A percentile compares a stretch with the other conserved stretches of the same genome.
phyloP scores from a whole-genome alignment of 768 basidiomycete genomes.

The Macrolepiota dolichaula region DNA sequence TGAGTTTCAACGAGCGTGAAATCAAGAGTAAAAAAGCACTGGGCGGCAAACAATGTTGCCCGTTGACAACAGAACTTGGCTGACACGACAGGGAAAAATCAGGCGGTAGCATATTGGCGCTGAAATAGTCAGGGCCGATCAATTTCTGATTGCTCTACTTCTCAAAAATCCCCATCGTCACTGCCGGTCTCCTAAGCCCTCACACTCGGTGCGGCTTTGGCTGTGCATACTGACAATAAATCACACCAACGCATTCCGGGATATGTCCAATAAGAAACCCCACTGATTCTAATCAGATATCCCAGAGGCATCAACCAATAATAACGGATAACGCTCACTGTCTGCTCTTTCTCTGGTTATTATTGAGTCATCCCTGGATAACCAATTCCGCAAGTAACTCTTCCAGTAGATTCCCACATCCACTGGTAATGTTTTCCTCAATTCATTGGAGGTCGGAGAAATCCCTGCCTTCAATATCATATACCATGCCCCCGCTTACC shows the following conservation, averaged over 20 bases:
- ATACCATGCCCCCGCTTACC: not conserved
- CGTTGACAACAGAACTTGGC: not conserved
- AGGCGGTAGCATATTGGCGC: not conserved
- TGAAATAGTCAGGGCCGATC: not conserved
- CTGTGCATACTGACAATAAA: too few species aligned
- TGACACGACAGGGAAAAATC: not conserved
- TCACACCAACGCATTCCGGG: too few species aligned
- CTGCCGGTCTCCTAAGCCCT: too few species aligned
- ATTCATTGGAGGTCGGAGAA: not conserved
- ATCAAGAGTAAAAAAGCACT: slow-evolving; percentile 1
- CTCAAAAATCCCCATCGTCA: too few species aligned
- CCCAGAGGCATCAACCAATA: not conserved
- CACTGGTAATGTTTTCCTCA: not conserved
- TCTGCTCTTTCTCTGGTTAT: too few species aligned
- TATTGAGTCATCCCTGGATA: not conserved
- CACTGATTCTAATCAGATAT: too few species aligned
- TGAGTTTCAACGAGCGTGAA: slow-evolving; percentile 12
- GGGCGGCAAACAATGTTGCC: not conserved
- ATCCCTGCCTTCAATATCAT: not conserved
- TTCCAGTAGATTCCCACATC: not conserved
- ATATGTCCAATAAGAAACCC: too few species aligned
- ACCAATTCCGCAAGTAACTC: not conserved
- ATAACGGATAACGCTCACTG: not conserved
- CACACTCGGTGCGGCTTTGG: too few species aligned
- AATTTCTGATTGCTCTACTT: not conserved